phyloP scores from a whole-genome alignment of 2,329 filamentous ascomycete species.

The Capronia epimyces region DNA sequence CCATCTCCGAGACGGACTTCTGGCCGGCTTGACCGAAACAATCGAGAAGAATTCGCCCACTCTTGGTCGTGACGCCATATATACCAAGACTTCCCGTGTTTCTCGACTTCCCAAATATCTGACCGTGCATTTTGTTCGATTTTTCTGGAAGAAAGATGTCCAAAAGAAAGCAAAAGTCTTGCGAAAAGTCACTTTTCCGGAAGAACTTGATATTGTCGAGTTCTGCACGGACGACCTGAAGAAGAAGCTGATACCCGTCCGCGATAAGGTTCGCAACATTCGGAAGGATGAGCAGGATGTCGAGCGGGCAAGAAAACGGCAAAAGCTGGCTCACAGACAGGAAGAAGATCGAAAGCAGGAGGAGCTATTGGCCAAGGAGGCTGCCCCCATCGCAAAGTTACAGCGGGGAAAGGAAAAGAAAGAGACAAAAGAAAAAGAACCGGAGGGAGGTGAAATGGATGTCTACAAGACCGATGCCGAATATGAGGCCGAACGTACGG shows the following conservation, averaged over 20 bases:
- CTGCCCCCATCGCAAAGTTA: slow-evolving; percentile 46
- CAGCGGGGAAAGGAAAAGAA: slow-evolving; percentile 50
- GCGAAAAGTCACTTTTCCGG: slow-evolving; percentile 94
- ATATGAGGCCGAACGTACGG: slow-evolving; percentile 77
- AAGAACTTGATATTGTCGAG: slow-evolving; percentile 86
- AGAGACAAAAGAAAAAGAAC: slow-evolving; percentile 38
- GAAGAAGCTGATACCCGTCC: slow-evolving; percentile 78
- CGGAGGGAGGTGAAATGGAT: slow-evolving; percentile 63
- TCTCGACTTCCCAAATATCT: slow-evolving; percentile 88
- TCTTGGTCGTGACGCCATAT: slow-evolving; percentile 71
- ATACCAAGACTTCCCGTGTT: slow-evolving; percentile 88
- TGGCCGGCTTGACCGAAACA: slow-evolving; percentile 75
- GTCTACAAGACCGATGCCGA: slow-evolving; percentile 91
- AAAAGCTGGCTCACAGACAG: slow-evolving; percentile 63
- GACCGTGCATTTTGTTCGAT: slow-evolving; percentile 94
- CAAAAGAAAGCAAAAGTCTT: slow-evolving; percentile 99
- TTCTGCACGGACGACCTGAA: slow-evolving; percentile 90
- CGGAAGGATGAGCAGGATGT: slow-evolving; percentile 93
- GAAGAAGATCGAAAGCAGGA: slow-evolving; percentile 48
- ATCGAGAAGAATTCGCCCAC: slow-evolving; percentile 81
- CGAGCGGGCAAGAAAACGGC: slow-evolving; percentile 83
- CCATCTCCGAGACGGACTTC: slow-evolving; percentile 82
- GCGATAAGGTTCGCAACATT: slow-evolving; percentile 92
- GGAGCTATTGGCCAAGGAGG: slow-evolving; percentile 27
- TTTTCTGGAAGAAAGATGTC: slow-evolving; percentile 93